A percentile compares a stretch with the other conserved stretches of the same genome.
Evolutionary conservation across 2,329 filamentous ascomycete genomes (phyloP).

Genomic region (Hortaea sp.): DNA sequence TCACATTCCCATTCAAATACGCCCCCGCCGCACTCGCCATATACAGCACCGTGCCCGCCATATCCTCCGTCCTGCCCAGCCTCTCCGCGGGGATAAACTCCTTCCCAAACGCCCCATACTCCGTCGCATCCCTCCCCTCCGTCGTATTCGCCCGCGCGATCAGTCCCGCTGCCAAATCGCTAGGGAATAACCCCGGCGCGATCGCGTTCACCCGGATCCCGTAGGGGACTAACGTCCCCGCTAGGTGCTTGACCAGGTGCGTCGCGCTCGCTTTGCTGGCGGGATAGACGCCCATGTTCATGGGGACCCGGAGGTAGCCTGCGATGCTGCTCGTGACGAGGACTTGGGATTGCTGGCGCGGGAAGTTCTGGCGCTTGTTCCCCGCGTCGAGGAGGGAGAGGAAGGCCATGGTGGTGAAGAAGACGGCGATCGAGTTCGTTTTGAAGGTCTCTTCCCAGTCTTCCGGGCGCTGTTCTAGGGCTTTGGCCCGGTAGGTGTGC

Average conservation of each 20-base stretch:
- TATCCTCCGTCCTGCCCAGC: constrained; percentile 49
- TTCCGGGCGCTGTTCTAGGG: constrained; percentile 3
- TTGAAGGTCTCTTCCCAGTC: constrained; percentile 8
- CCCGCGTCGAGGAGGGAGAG: constrained; percentile 31
- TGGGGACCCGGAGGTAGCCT: constrained; percentile 32
- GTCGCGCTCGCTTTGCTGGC: constrained; percentile 38
- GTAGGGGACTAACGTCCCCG: constrained; percentile 30
- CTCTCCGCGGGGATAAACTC: constrained; percentile 46
- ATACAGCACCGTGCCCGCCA: constrained; percentile 56
- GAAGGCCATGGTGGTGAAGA: constrained; percentile 32
- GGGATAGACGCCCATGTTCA: constrained; percentile 31
- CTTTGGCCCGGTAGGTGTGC: constrained; percentile 5
- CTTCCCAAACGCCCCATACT: constrained; percentile 32
- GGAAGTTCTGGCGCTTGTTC: constrained; percentile 27
- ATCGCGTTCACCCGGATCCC: constrained; percentile 42
- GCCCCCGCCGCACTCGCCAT: constrained; percentile 54
- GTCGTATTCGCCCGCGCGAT: constrained; percentile 20
- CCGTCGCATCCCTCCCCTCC: constrained; percentile 26
- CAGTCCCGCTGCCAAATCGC: constrained; percentile 48
- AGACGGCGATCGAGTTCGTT: constrained; percentile 6
- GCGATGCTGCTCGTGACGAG: constrained; percentile 39
- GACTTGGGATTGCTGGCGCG: constrained; percentile 30
- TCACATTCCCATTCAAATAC: constrained; percentile 55
- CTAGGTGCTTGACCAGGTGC: constrained; percentile 40
- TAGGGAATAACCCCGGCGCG: constrained; percentile 50